These are phyloP conservation scores for Bjerkandera adusta DNA, from an alignment of 1,284 basidiomycete species.

Conservation along the genomic window DNA sequence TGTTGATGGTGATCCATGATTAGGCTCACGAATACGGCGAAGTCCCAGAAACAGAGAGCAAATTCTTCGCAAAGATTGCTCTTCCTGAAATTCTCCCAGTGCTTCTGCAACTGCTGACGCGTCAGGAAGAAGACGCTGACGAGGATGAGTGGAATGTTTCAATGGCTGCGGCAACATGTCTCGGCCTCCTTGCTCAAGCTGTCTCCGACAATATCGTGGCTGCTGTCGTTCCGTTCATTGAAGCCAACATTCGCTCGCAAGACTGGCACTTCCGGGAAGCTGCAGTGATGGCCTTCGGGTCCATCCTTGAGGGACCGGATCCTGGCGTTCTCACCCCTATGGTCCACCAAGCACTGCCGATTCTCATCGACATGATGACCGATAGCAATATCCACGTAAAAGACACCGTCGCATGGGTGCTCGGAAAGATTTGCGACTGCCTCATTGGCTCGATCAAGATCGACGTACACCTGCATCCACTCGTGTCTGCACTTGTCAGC, in stretches of 20 bases:
- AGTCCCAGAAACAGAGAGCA: conserved; percentile 83
- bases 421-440: conserved; percentile 93
- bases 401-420: conserved; percentile 97
- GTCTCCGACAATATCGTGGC: conserved; percentile 92
- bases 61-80: conserved; percentile 92
- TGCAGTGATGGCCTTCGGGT: conserved; percentile 97
- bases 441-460: conserved; percentile 87
- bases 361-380: conserved; percentile 94
- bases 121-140: conserved; percentile 95
- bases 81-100: conserved; percentile 95
- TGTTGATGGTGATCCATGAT: conserved; percentile 10
- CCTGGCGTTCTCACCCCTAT: conserved; percentile 85
- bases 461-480: conserved; percentile 83
- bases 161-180: conserved; percentile 96
- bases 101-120: conserved; percentile 84
- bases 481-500: conserved; percentile 82
- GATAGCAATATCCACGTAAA: conserved; percentile 88
- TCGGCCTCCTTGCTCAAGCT: conserved; percentile 86
- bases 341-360: conserved; percentile 91
- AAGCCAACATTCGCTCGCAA: conserved; percentile 87
- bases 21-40: conserved; percentile 92
- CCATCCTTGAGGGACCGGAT: conserved; percentile 95
- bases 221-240: conserved; percentile 96
- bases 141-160: conserved; percentile 99
- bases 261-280: conserved; percentile 98